Evolutionary conservation across 2,329 filamentous ascomycete species (phyloP), one percentile per base, ranked within the genome.

Genomic region (Aspergillus neotritici): DNA sequence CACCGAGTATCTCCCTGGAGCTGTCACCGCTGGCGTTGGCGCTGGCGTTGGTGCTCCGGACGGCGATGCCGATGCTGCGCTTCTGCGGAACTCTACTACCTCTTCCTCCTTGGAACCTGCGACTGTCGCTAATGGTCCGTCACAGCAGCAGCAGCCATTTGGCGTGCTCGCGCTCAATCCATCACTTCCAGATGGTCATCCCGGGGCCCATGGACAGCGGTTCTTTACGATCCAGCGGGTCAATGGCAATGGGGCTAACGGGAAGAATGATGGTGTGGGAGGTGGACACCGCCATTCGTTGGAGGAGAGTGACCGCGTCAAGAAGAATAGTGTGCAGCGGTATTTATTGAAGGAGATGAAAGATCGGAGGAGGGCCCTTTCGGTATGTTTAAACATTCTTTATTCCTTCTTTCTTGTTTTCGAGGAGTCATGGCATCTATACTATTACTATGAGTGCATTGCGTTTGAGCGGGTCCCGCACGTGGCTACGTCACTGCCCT

Each of bases 141-240:
- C 49, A 46, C 33, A 34, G 21, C 41, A 48, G 16, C 48, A 40
- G 13, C 58, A 64, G 48, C 55, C 59, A 2, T 75, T 75, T 55
- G 69, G 68, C 12, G 60, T 75, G 34, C 56, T 75, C 13, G 60
- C 69, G 28, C 62, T 70, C 2, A 68, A 62, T 44, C 57, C 62
- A 8, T 55, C 56, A 13, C 47, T 74, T 15, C 67, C 70, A 2
- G 55, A 65, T 31, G 64, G 58, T 14, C 73, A 76, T 60, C 70
- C 72, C 0, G 74, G 75, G 1, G 65, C 68, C 3, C 66, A 65
- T 29, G 73, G 74, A 1, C 73, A 76, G 52, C 75, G 75, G 52
- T 82, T 81, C 58, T 89, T 85, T 69, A 87, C 84, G 0, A 82
- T 89, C 36, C 84, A 89, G 58, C 74, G 85, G 31, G 84, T 89